These are phyloP conservation scores for Didymella pomorum DNA, from an alignment of 2,329 filamentous ascomycete species.

Conservation along the genomic window DNA sequence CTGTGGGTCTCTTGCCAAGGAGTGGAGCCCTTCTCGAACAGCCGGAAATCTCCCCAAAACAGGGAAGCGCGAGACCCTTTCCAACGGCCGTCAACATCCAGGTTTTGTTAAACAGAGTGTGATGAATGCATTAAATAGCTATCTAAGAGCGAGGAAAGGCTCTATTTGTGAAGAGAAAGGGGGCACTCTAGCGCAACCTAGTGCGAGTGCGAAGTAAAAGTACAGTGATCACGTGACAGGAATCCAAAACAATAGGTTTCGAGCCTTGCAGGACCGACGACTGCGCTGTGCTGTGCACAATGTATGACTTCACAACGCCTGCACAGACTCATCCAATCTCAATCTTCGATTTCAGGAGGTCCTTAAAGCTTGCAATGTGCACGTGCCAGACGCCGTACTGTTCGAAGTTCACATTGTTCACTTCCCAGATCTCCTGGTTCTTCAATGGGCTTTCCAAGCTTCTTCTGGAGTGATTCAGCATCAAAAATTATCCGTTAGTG, in stretches of 20 bases:
- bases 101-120: too few relatives aligned
- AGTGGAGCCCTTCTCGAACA: background rate
- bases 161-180: too few relatives aligned
- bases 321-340: background rate
- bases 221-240: too few relatives aligned
- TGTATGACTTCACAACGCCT: background rate
- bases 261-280: background rate
- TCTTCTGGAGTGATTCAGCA: background rate
- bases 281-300: background rate
- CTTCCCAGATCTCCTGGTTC: background rate
- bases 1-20: conserved; percentile 13
- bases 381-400: background rate
- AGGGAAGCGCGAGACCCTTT: conserved; percentile 1
- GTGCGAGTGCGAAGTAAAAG: too few relatives aligned
- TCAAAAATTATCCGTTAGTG: background rate
- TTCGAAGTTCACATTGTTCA: background rate
- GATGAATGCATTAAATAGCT: too few relatives aligned
- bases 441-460: background rate
- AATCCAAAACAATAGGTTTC: too few relatives aligned
- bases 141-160: too few relatives aligned
- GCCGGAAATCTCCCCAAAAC: conserved; percentile 9
- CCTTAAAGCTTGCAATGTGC: background rate
- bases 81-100: background rate
- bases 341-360: background rate
- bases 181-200: too few relatives aligned